Evolutionary conservation across 768 basidiomycete genomes (phyloP).

Genomic region (Lyophyllum decastes): DNA sequence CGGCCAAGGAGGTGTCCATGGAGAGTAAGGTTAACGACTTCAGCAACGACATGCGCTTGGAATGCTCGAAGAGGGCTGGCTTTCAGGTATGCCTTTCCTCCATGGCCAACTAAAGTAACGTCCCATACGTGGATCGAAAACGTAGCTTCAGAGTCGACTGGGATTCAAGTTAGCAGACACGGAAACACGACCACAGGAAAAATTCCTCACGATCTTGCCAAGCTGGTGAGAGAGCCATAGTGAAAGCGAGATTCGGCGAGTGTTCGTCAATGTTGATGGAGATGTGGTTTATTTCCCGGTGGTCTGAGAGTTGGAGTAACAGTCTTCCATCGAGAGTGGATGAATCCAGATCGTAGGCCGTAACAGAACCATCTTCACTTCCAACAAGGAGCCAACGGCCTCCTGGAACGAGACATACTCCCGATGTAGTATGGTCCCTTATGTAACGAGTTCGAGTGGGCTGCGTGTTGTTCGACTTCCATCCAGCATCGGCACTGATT

Average conservation of each 20-base stretch:
- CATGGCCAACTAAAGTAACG: not conserved
- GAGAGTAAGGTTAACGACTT: not conserved
- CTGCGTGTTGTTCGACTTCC: conserved; percentile 5
- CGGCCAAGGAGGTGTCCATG: conserved; percentile 6
- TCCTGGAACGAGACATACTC: conserved; percentile 8
- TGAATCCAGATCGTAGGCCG: conserved; percentile 9
- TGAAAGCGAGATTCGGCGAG: conserved; percentile 6
- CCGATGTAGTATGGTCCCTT: not conserved
- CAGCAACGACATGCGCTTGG: not conserved
- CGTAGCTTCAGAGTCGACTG: not conserved
- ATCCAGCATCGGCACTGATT: conserved; percentile 10
- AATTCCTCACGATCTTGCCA: not conserved
- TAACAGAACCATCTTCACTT: not conserved
- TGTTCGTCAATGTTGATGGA: conserved; percentile 3
- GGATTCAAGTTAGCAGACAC: not conserved
- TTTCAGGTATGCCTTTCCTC: conserved; percentile 1
- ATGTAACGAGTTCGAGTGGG: not conserved
- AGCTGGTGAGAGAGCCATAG: not conserved
- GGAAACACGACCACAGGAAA: not conserved
- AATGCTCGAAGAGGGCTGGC: conserved; percentile 4
- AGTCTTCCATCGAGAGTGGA: not conserved
- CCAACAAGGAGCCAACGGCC: conserved; percentile 11
- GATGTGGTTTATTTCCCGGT: not conserved
- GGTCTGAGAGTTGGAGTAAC: not conserved
- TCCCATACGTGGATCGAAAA: conserved; percentile 5